Evolutionary conservation across 2,329 filamentous ascomycete genomes (phyloP), one percentile per base, ranked within the genome.

Genomic region (Pestalotiopsis sp.): DNA sequence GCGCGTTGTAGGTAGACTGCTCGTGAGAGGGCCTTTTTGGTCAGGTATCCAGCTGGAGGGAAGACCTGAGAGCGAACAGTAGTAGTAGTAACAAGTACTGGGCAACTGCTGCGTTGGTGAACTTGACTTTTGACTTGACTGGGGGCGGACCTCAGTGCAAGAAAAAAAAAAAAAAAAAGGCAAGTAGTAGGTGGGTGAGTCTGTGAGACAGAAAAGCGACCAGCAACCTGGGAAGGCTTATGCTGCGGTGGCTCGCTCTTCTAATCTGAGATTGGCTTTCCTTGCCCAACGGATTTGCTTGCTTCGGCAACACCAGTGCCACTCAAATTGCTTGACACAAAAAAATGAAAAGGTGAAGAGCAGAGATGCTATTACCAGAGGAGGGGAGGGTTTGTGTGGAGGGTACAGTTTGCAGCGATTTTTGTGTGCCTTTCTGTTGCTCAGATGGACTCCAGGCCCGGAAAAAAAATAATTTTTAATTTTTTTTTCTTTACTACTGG

Each of bases 391-490:
- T 66, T 58, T 63, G 68, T 36, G 59, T 67, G 64, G 61, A 45
- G 68, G 60, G 60, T 49, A 52, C 45, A 52, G 45, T 52, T 52
- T 17, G 45, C 20, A 52, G 45, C 60, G 36, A 57, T 64, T 67
- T 61, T 69, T 66, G 59, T 69, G 68, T 69, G 68, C 56, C 36
- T 64, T 56, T 45, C 63, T 45, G 7, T 27, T 27, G 31, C 39
- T 17, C 36, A 64, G 12, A 20, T 45, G 23, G n/a, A 49, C 41
- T 49, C 4, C 23, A 62, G 59, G 27, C 17, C 49, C 63, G 17
- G 61, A 59, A 39, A 68, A 70, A 69, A 69, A 66, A 68, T 66
- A 59, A 59, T 58, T 64, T 67, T 58, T 66, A 66, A 68, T 64
- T 66, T 66, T 57, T 66, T 57, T 23, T 31, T 60, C 49, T 52